Base-by-base conservation (phyloP, 257 asterid species). In the Fraxinus pennsylvanica region DNA sequence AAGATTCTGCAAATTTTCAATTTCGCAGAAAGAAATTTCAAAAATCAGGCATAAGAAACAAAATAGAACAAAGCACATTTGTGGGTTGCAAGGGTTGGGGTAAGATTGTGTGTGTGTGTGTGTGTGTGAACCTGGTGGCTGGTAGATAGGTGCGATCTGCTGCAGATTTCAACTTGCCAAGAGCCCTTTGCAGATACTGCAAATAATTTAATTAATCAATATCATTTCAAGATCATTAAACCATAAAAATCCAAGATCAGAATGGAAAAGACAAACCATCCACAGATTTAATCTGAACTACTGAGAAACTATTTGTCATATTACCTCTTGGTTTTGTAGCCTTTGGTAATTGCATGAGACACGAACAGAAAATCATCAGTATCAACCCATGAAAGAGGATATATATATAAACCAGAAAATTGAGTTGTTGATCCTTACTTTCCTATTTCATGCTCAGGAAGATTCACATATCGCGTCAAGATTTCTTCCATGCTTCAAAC, bases 251-350 rank as follows among this genome's bases (percentile, higher is more conserved):
- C 21, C 14, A 14, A 29, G n/a, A 21, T 59, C 5, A 45, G 57
- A 43, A 43, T 43, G 52, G 15, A 12, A 10, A 12, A 43, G 45
- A 43, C 50, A 43, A 43, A 12, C 43, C 52, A 43, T 43, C 15
- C 15, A 43, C 52, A 43, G 52, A 43, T 43, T 36, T 43, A 43
- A 43, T 10, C 17, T 43, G 52, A 43, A 12, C 52, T 43, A 39
- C 13, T 39, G 45, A 39, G 10, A 39, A 39, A 39, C 45, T 39
- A 9, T 39, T 9, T 39, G 45, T 39, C 45, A n/a, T 5, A n/a
- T 22, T 83, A 92, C 99, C 99, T 93, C 98, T 85, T 95, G 97
- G 72, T 91, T 93, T 30, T 95, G 94, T 33, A 94, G 92, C 87
- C 98, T 95, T 81, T 76, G 75, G 75, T 74, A 73, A 74, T 80